Conservation (phyloP, 768 basidiomycete species). For the Amanita phalloides region DNA sequence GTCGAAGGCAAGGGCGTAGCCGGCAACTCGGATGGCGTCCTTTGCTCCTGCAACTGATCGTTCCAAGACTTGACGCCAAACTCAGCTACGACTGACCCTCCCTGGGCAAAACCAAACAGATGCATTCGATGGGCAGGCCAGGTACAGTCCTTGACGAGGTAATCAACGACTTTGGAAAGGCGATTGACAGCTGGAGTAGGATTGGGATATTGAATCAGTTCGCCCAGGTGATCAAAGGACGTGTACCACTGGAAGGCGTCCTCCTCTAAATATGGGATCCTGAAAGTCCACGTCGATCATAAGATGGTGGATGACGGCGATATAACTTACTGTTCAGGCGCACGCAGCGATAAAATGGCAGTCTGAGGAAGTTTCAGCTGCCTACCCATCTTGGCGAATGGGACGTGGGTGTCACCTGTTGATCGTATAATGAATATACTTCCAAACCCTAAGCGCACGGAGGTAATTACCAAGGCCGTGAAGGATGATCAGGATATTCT, state of each 20-base stretch:
- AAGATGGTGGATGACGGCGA: neutral
- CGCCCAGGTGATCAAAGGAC: slow-evolving; percentile 74
- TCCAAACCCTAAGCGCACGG: neutral
- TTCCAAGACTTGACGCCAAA: slow-evolving; percentile 50
- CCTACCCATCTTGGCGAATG: slow-evolving; percentile 66
- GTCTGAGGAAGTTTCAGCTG: slow-evolving; percentile 84
- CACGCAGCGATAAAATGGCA: slow-evolving; percentile 70
- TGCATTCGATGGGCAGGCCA: slow-evolving; percentile 73
- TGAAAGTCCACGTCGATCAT: slow-evolving; percentile 15
- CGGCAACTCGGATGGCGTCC: neutral
- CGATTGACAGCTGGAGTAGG: slow-evolving; percentile 58
- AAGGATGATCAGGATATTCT: slow-evolving; percentile 74
- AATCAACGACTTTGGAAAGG: slow-evolving; percentile 37
- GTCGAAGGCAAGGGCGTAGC: slow-evolving; percentile 11
- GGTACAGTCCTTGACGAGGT: slow-evolving; percentile 46
- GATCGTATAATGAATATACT: neutral
- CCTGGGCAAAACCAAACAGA: slow-evolving; percentile 83
- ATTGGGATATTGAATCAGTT: slow-evolving; percentile 57
- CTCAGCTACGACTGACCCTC: slow-evolving; percentile 71
- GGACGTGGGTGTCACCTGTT: slow-evolving; percentile 72
- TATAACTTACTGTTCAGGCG: slow-evolving; percentile 55
- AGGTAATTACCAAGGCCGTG: slow-evolving; percentile 68
- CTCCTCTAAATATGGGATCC: slow-evolving; percentile 72
- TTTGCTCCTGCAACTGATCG: slow-evolving; percentile 14
- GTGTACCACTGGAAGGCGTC: slow-evolving; percentile 80